Conservation (phyloP, 495 filamentous ascomycete species). For the Aeminium ludgeri region DNA sequence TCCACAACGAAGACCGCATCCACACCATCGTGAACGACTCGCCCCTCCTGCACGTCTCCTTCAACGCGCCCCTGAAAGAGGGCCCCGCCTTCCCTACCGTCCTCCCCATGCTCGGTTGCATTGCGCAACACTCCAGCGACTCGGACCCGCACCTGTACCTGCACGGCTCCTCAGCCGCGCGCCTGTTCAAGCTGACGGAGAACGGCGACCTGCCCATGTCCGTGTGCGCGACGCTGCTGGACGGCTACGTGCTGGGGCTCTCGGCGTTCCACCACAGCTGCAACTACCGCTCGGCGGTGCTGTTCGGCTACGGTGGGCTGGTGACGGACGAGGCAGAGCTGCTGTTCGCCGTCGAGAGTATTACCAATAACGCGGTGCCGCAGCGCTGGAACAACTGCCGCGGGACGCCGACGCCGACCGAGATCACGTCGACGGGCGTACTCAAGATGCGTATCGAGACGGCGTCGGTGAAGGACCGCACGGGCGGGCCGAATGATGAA, state of each 20-base stretch:
- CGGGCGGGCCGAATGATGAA: conserved; percentile 54
- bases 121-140: conserved; percentile 56
- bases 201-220: conserved; percentile 41
- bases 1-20: conserved; percentile 60
- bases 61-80: conserved; percentile 29
- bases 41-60: conserved; percentile 71
- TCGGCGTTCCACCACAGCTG: conserved; percentile 68
- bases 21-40: conserved; percentile 64
- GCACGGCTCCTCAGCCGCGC: conserved; percentile 72
- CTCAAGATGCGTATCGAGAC: conserved; percentile 50
- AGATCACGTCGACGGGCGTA: conserved; percentile 64
- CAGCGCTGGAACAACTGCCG: conserved; percentile 55
- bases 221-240: conserved; percentile 50
- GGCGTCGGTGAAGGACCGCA: conserved; percentile 65
- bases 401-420: conserved; percentile 43
- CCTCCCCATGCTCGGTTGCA: conserved; percentile 78
- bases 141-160: conserved; percentile 51
- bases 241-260: conserved; percentile 60
- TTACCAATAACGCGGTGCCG: conserved; percentile 59
- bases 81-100: conserved; percentile 53
- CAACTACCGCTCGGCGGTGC: conserved; percentile 73
- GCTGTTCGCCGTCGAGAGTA: conserved; percentile 63
- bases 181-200: conserved; percentile 52
- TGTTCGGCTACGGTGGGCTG: conserved; percentile 57
- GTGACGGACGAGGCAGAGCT: conserved; percentile 41